Evolutionary conservation across 208 protist species (phyloP).

Genomic region (Kentomonas sorsogonicus): DNA sequence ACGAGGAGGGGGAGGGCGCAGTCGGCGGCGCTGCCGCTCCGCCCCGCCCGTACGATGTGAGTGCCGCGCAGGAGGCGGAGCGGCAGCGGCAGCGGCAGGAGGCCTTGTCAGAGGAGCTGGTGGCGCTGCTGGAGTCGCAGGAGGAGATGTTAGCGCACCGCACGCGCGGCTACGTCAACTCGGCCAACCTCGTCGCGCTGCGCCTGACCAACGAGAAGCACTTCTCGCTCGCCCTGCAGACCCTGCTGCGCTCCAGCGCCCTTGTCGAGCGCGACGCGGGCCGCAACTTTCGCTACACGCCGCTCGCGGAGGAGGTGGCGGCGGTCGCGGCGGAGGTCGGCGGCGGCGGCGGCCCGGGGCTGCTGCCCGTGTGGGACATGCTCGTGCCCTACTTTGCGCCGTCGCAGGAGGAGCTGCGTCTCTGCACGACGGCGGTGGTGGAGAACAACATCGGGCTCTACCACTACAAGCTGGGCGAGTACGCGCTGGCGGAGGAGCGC

Average conservation of each 20-base stretch:
- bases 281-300: too few relatives aligned
- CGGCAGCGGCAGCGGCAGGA: too few relatives aligned
- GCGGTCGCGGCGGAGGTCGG: too few relatives aligned
- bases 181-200: slow-evolving; percentile 31
- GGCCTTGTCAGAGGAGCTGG: too few relatives aligned
- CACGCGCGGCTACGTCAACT: slow-evolving; percentile 26
- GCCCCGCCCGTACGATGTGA: too few relatives aligned
- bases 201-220: slow-evolving; percentile 52
- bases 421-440: slow-evolving; percentile 30
- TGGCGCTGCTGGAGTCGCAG: neutral
- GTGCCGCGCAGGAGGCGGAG: too few relatives aligned
- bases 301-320: too few relatives aligned
- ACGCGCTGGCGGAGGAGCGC: slow-evolving; percentile 43
- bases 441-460: slow-evolving; percentile 84
- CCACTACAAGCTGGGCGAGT: slow-evolving; percentile 75
- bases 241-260: slow-evolving; percentile 16
- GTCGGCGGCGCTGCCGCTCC: too few relatives aligned
- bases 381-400: slow-evolving; percentile 57
- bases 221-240: slow-evolving; percentile 49
- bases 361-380: slow-evolving; percentile 21
- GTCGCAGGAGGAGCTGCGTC: slow-evolving; percentile 31
- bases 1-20: too few relatives aligned
- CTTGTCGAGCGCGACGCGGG: neutral
- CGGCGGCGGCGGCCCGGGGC: neutral
- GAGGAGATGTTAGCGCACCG: too few relatives aligned